Evolutionary conservation across 2,329 filamentous ascomycete species (phyloP).

Genomic region (Pseudodiploospora longispora): DNA sequence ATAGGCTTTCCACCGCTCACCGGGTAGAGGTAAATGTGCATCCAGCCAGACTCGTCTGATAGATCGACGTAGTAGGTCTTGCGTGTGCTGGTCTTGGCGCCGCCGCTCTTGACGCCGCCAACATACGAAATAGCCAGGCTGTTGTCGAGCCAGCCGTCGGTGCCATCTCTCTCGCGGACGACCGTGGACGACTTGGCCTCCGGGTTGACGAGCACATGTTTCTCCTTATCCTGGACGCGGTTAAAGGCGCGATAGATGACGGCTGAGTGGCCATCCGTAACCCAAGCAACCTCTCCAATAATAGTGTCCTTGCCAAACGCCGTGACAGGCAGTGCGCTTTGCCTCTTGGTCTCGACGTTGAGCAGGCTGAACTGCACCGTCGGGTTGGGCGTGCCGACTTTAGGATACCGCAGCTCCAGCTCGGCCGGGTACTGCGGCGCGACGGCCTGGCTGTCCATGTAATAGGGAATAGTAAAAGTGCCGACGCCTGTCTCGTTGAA

Average conservation of each 20-base stretch:
- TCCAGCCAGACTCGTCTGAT: slow-evolving; percentile 59
- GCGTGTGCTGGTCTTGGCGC: slow-evolving; percentile 20
- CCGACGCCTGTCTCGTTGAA: slow-evolving; percentile 72
- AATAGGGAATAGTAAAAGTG: slow-evolving; percentile 59
- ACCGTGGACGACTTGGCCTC: slow-evolving; percentile 35
- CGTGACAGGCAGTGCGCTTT: slow-evolving; percentile 40
- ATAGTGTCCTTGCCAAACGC: slow-evolving; percentile 53
- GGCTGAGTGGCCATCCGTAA: slow-evolving; percentile 52
- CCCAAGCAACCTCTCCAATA: slow-evolving; percentile 60
- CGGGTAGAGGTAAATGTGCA: slow-evolving; percentile 60
- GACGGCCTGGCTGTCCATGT: slow-evolving; percentile 49
- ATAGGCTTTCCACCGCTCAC: slow-evolving; percentile 46
- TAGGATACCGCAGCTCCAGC: slow-evolving; percentile 58
- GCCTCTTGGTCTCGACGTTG: slow-evolving; percentile 38
- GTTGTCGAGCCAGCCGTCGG: slow-evolving; percentile 56
- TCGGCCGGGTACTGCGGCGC: slow-evolving; percentile 55
- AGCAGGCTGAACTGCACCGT: slow-evolving; percentile 54
- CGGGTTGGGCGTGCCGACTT: slow-evolving; percentile 60
- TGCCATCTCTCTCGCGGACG: slow-evolving; percentile 49
- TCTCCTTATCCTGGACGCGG: slow-evolving; percentile 58
- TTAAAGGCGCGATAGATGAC: slow-evolving; percentile 61
- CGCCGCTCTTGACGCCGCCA: slow-evolving; percentile 26
- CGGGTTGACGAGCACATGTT: slow-evolving; percentile 52
- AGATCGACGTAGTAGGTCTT: slow-evolving; percentile 55
- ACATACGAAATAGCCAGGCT: slow-evolving; percentile 48